Evolutionary conservation across 1,284 basidiomycete genomes (phyloP), one percentile per base, ranked within the genome.

Genomic region (Boletus hoseneyae): DNA sequence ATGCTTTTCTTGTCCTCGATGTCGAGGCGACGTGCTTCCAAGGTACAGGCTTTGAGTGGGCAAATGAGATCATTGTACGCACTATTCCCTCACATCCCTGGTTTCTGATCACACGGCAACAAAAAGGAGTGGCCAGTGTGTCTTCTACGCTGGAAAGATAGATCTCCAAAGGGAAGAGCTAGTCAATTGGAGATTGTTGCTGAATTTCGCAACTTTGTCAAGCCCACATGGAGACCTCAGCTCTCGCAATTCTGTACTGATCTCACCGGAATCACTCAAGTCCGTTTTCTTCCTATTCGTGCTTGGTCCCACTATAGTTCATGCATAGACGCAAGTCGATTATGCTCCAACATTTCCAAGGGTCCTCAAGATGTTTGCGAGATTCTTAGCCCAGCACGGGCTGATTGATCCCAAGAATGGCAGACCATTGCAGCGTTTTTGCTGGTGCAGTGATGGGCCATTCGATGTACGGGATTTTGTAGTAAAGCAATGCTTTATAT

Each of bases 211-310:
- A 86, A 83, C 55, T 97, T 90, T 65, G 93, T 97, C 38, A 81
- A 77, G 60, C 96, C 96, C 6, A 87, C 83, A 3, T 97, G 93
- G 90, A 75, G 80, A 42, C 93, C 94, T 0, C 73, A 69, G 42
- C 76, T 99, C 9, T 87, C 89, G 15, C 70, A 79, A 16, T 99
- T 97, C 66, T 98, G 95, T 68, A 90, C 77, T 4, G 69, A 81
- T 30, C 75, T 99, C 44, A 99, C 96, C 6, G 93, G 94, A 13
- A 94, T 99, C 50, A 87, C 84, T 13, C 95, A 98, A 77, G 92
- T 93, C 54, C 54, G 76, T 70, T 15, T 49, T 49, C 42, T 47
- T 57, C 52, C 46, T 33, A 25, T 34, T 36, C 47, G 30, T 45
- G 35, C 25, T 42, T 34, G 11, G 33, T 51, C 29, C 39, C 42